A percentile compares a stretch with the other conserved stretches of the same genome.
Evolutionary conservation across 768 basidiomycete species (phyloP).

Genomic region (Mycena vulgaris): DNA sequence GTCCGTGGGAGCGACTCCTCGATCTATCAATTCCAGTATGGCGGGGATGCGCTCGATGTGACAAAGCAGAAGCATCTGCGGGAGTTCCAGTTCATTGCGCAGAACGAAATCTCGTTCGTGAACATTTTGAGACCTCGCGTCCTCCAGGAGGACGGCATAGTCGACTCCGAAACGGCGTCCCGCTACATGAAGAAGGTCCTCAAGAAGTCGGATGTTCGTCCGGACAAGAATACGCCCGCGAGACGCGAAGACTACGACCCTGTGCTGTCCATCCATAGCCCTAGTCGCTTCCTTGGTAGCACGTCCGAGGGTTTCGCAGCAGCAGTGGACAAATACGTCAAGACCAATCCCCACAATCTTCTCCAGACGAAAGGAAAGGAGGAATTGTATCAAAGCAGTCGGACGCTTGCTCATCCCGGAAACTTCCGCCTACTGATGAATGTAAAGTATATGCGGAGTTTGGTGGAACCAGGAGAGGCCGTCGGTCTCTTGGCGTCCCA

Average conservation of each 20-base stretch:
- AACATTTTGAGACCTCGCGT: slow-evolving; percentile 77
- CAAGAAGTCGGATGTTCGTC: slow-evolving; percentile 74
- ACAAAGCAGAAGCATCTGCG: slow-evolving; percentile 97
- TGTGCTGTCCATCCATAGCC: slow-evolving; percentile 81
- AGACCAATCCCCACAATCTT: slow-evolving; percentile 74
- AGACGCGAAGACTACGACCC: slow-evolving; percentile 79
- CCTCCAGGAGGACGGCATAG: slow-evolving; percentile 59
- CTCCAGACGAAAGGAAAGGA: slow-evolving; percentile 57
- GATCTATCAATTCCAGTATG: slow-evolving; percentile 96
- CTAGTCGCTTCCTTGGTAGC: slow-evolving; percentile 85
- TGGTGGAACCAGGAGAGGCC: slow-evolving; percentile 99
- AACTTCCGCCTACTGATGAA: slow-evolving; percentile 90
- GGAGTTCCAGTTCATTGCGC: slow-evolving; percentile 94
- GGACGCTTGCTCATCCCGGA: slow-evolving; percentile 61
- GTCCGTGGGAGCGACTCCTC: slow-evolving; percentile 96
- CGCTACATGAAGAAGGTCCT: slow-evolving; percentile 92
- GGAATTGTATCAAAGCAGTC: slow-evolving; percentile 58
- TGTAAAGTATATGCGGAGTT: slow-evolving; percentile 91
- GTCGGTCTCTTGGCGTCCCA: slow-evolving; percentile 97
- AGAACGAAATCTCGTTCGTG: slow-evolving; percentile 86
- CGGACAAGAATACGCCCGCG: slow-evolving; percentile 57
- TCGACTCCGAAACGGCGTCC: slow-evolving; percentile 78
- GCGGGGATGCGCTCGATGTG: slow-evolving; percentile 96
- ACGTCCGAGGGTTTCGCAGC: slow-evolving; percentile 94
- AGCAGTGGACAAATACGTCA: slow-evolving; percentile 84